Evolutionary conservation across 2,329 filamentous ascomycete species (phyloP).

Genomic region (Exophiala sp.): DNA sequence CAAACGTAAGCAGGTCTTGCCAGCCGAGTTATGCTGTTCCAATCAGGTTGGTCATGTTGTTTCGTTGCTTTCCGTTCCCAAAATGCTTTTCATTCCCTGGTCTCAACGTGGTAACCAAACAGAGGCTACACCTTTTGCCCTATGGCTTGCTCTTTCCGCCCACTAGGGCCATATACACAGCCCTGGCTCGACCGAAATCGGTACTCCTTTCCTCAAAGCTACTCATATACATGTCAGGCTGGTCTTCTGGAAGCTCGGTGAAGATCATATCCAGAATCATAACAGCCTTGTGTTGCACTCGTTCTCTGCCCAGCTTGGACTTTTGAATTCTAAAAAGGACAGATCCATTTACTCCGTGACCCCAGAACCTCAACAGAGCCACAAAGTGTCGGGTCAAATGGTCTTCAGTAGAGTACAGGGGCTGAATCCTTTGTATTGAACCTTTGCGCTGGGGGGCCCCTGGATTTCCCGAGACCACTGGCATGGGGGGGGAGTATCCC

Average conservation of each 20-base stretch:
- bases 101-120: neutral
- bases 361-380: neutral
- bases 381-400: neutral
- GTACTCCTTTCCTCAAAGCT: neutral
- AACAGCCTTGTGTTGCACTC: neutral
- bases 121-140: neutral
- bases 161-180: neutral
- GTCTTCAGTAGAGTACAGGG: neutral
- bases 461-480: too few relatives aligned
- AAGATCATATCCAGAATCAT: neutral
- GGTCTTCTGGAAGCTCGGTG: too few relatives aligned
- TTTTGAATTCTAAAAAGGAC: neutral
- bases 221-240: neutral
- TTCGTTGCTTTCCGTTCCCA: neutral
- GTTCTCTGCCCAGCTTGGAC: neutral
- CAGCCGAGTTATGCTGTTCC: neutral
- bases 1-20: too few relatives aligned
- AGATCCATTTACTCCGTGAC: neutral
- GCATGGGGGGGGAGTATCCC: too few relatives aligned
- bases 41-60: neutral
- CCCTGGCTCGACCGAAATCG: neutral
- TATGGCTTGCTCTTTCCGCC: neutral
- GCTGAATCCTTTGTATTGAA: too few relatives aligned
- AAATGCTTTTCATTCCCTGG: neutral
- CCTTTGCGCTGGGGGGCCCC: too few relatives aligned